phyloP scores from a whole-genome alignment of 1,284 basidiomycete genomes.

The Neonothopanus nambi region DNA sequence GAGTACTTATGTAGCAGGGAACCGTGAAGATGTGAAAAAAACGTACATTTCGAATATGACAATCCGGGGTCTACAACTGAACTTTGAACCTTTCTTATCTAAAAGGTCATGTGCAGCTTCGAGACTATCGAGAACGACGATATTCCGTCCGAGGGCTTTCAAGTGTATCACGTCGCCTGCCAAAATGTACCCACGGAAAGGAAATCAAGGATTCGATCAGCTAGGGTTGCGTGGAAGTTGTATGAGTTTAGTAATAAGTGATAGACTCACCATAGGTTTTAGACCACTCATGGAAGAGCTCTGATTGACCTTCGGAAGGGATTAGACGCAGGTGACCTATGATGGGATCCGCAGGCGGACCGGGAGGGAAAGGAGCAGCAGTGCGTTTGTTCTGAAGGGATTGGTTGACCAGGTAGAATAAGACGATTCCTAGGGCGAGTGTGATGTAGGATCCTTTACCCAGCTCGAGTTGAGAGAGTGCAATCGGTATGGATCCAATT shows the following conservation, averaged over 20 bases:
- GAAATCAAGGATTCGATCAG: too few relatives aligned
- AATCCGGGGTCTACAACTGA: conserved; percentile 15
- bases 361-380: conserved; percentile 14
- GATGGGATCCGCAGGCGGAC: conserved; percentile 19
- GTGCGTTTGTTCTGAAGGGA: too few relatives aligned
- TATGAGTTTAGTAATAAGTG: neutral
- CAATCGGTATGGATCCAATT: too few relatives aligned
- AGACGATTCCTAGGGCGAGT: too few relatives aligned
- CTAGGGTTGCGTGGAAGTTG: too few relatives aligned
- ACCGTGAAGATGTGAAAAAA: too few relatives aligned
- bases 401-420: too few relatives aligned
- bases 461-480: too few relatives aligned
- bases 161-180: conserved; percentile 20
- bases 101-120: conserved; percentile 16
- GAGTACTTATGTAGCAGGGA: too few relatives aligned
- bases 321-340: conserved; percentile 20
- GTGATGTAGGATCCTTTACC: too few relatives aligned
- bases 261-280: conserved; percentile 19
- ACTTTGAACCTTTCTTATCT: conserved; percentile 16
- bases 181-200: neutral
- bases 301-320: conserved; percentile 10
- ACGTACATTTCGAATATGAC: conserved; percentile 13
- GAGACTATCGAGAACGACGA: conserved; percentile 15
- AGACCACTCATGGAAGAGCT: conserved; percentile 19
- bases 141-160: conserved; percentile 5